These are phyloP conservation scores for Prunus armeniaca DNA, from an alignment of 306 rosid species.

Conservation along the genomic window DNA sequence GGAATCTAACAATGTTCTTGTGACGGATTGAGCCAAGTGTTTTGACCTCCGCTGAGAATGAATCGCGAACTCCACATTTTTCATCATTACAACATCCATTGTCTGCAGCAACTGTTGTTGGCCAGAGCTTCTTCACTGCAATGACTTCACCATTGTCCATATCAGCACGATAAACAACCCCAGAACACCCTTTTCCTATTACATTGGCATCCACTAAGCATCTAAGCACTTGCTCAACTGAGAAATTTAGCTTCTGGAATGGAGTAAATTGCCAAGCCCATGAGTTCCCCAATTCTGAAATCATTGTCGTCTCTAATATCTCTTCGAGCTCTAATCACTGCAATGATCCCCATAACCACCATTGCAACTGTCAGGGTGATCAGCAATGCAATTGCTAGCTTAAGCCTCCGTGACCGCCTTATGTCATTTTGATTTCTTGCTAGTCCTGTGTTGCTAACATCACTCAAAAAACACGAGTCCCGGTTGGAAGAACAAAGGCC, in stretches of 20 bases:
- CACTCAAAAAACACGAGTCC: conserved; percentile 62
- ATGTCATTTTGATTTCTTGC: conserved; percentile 30
- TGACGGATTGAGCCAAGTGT: conserved; percentile 87
- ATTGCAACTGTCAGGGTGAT: conserved; percentile 61
- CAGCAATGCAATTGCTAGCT: conserved; percentile 70
- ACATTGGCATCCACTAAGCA: conserved; percentile 70
- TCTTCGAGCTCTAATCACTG: conserved; percentile 69
- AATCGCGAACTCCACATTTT: conserved; percentile 70
- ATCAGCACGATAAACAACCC: conserved; percentile 85
- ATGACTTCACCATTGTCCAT: conserved; percentile 68
- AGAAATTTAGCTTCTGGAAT: conserved; percentile 85
- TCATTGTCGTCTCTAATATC: conserved; percentile 54
- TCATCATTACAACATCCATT: conserved; percentile 47
- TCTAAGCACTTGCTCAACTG: conserved; percentile 68
- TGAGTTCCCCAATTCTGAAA: conserved; percentile 75
- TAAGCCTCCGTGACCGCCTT: conserved; percentile 55
- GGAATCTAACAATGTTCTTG: conserved; percentile 85
- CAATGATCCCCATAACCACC: conserved; percentile 69
- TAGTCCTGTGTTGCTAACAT: conserved; percentile 32
- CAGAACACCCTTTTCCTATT: conserved; percentile 90
- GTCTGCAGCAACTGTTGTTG: conserved; percentile 47
- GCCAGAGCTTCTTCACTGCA: conserved; percentile 97
- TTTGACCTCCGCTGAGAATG: conserved; percentile 79
- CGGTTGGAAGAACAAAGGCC: conserved; percentile 65
- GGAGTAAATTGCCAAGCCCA: conserved; percentile 95